phyloP scores from a whole-genome alignment of 768 basidiomycete genomes.

The Lentinula sp. region DNA sequence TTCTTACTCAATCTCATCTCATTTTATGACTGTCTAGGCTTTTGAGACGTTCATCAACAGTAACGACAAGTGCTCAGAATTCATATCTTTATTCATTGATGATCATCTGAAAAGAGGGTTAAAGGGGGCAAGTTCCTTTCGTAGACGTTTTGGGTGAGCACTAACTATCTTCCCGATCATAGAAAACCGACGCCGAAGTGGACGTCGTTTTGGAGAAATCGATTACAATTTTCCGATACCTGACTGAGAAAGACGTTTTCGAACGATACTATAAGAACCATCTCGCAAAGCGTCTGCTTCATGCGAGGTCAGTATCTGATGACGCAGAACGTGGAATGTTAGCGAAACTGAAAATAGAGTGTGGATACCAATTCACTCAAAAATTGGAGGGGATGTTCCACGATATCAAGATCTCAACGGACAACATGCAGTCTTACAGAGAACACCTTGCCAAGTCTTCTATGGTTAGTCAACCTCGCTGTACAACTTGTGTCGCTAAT shows the following conservation, averaged over 20 bases:
- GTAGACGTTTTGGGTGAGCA: background rate
- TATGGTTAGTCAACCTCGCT: conserved; percentile 39
- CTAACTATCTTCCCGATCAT: conserved; percentile 1
- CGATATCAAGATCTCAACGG: conserved; percentile 59
- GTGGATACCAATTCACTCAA: conserved; percentile 76
- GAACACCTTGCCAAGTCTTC: conserved; percentile 45
- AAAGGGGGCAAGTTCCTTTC: conserved; percentile 66
- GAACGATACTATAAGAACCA: conserved; percentile 97
- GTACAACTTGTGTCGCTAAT: background rate
- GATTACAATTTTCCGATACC: conserved; percentile 90
- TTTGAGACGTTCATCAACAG: conserved; percentile 89
- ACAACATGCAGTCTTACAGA: conserved; percentile 74
- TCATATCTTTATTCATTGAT: conserved; percentile 94
- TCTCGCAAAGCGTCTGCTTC: conserved; percentile 86
- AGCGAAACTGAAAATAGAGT: conserved; percentile 9
- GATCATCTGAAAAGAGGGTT: conserved; percentile 93
- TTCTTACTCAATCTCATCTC: background rate
- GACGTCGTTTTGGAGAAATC: conserved; percentile 91
- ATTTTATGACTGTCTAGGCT: conserved; percentile 48
- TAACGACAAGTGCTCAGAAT: conserved; percentile 86
- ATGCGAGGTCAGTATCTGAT: conserved; percentile 86
- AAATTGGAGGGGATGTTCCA: conserved; percentile 32
- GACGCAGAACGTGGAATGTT: conserved; percentile 64
- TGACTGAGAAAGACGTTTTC: conserved; percentile 94
- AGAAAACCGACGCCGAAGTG: conserved; percentile 96